Conservation (phyloP, 352 stramenopile genomes). For the Phytopythium oedochilum region DNA sequence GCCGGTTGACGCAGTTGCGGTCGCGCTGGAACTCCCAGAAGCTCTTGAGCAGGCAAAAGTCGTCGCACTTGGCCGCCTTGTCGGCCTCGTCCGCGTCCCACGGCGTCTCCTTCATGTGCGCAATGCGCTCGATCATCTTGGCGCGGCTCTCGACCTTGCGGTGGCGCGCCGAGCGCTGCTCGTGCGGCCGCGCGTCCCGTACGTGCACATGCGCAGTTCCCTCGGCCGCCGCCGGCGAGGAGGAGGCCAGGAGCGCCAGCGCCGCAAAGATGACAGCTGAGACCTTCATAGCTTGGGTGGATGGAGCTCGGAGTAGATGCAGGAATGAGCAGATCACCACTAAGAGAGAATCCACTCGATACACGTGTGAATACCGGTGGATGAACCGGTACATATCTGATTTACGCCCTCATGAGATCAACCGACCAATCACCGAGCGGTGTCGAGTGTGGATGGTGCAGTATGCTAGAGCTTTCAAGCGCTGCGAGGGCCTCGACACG, state of each 20-base stretch:
- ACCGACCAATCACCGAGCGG: no score
- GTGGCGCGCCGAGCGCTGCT: conserved; percentile 18
- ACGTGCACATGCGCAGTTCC: conserved; percentile 7
- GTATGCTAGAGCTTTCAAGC: no score
- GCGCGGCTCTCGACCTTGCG: conserved; percentile 24
- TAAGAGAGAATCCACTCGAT: background rate
- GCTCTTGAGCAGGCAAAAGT: conserved; percentile 48
- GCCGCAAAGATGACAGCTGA: background rate
- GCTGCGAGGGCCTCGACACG: no score
- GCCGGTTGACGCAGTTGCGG: conserved; percentile 53
- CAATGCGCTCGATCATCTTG: conserved; percentile 36
- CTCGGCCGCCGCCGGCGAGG: conserved; percentile 1
- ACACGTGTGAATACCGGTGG: no score
- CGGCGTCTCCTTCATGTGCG: conserved; percentile 56
- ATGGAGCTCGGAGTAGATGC: background rate
- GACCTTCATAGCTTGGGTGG: conserved; percentile 15
- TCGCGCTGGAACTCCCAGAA: conserved; percentile 56
- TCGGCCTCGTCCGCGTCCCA: conserved; percentile 47
- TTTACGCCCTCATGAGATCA: no score
- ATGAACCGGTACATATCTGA: no score
- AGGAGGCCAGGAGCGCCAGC: conserved; percentile 11
- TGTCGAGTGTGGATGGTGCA: no score
- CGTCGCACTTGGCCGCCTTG: conserved; percentile 50
- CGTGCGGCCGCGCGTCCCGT: conserved; percentile 6
- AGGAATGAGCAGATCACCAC: background rate